Evolutionary conservation across 768 basidiomycete species (phyloP).

Genomic region (Pulveroboletus ravenelii): DNA sequence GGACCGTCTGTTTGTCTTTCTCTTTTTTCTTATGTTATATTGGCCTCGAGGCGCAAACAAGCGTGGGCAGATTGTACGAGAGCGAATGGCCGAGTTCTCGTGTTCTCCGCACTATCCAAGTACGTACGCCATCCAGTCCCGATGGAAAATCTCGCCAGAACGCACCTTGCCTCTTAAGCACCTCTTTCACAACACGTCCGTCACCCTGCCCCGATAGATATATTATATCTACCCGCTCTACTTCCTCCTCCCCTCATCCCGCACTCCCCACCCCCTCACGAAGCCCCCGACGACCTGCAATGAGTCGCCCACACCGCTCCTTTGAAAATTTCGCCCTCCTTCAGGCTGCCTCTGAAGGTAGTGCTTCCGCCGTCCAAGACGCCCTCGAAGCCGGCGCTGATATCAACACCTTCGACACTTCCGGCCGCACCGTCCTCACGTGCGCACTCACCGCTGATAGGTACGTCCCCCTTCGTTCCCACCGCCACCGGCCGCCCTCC

Average conservation of each 20-base stretch:
- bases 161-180: conserved; percentile 1
- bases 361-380: conserved; percentile 47
- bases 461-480: conserved; percentile 36
- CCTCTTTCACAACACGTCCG: conserved; percentile 1
- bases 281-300: conserved; percentile 29
- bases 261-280: conserved; percentile 19
- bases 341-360: conserved; percentile 52
- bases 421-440: conserved; percentile 60
- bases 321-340: conserved; percentile 45
- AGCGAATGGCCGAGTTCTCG: conserved; percentile 1
- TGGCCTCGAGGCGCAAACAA: conserved; percentile 27
- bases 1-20: not conserved
- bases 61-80: conserved; percentile 10
- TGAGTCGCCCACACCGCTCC: conserved; percentile 36
- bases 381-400: conserved; percentile 60
- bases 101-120: conserved; percentile 26
- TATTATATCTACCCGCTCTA: conserved; percentile 17
- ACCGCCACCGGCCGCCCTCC: conserved; percentile 1
- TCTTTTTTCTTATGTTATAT: conserved; percentile 10
- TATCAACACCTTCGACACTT: conserved; percentile 58
- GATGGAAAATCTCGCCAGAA: conserved; percentile 22
- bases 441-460: conserved; percentile 70
- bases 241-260: not conserved
- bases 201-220: not conserved
- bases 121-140: conserved; percentile 20